These are phyloP conservation scores for Guadua angustifolia DNA, from an alignment of 176 grass and related monocot genomes.

Conservation along the genomic window DNA sequence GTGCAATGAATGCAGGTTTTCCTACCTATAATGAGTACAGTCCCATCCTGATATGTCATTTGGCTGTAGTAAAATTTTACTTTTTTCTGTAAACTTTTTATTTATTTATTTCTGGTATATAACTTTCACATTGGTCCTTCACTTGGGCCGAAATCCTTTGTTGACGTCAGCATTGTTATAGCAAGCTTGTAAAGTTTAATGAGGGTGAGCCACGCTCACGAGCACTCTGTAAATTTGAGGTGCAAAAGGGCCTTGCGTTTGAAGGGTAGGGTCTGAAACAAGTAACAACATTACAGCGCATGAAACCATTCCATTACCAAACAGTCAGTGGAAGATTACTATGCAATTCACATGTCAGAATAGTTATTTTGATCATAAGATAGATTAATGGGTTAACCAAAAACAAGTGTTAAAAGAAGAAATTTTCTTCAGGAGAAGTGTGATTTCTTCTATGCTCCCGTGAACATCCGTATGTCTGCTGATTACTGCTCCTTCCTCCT, in stretches of 20 bases:
- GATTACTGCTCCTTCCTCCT: background rate
- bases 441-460: background rate
- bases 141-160: background rate
- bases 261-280: background rate
- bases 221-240: background rate
- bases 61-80: background rate
- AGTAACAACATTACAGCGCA: background rate
- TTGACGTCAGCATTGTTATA: background rate
- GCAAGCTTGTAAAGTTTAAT: background rate
- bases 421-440: background rate
- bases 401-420: background rate
- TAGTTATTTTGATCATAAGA: background rate
- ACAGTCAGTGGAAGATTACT: background rate
- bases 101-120: background rate
- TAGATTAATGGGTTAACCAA: constrained; percentile 4
- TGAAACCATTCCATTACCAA: background rate
- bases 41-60: background rate
- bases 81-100: background rate
- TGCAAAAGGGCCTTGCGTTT: background rate
- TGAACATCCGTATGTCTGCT: background rate
- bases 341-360: background rate
- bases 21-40: constrained; percentile 2
- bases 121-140: background rate
- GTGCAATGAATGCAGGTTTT: background rate
- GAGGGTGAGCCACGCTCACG: background rate